These are phyloP conservation scores for Uronychia setigera DNA, from an alignment of 73 alveolate genomes.

Conservation along the genomic window DNA sequence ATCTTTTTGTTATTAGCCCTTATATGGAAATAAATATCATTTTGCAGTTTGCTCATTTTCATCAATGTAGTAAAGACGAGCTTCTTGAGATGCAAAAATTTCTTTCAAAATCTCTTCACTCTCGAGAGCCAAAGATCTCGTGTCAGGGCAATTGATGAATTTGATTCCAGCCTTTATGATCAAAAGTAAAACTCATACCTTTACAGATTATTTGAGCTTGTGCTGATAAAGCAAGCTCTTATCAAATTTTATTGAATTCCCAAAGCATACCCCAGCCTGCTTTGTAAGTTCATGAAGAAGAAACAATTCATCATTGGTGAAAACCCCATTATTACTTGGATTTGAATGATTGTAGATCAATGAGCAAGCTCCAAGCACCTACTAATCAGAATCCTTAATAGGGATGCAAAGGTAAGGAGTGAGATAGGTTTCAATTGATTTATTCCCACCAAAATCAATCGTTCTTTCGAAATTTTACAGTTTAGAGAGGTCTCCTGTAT, in stretches of 20 bases:
- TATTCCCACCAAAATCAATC: background rate
- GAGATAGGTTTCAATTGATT: background rate
- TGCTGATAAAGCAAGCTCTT: background rate
- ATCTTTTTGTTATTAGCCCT: background rate
- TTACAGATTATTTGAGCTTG: background rate
- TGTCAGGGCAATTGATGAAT: background rate
- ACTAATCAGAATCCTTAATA: background rate
- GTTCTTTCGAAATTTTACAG: background rate
- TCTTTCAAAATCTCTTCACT: background rate
- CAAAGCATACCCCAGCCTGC: background rate
- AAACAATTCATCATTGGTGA: background rate
- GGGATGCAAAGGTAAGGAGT: background rate
- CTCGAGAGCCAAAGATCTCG: background rate
- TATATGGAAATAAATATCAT: too few species aligned
- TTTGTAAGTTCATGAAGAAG: background rate
- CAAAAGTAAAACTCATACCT: background rate
- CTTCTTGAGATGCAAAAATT: background rate
- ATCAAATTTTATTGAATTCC: background rate
- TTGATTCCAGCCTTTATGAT: background rate
- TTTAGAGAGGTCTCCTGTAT: background rate
- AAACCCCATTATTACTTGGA: background rate
- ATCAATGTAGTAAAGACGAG: background rate
- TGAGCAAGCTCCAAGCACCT: background rate
- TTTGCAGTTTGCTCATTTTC: background rate
- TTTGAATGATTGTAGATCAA: background rate